These are phyloP conservation scores for Clonostachys sp. DNA, from an alignment of 2,329 filamentous ascomycete species.

Conservation along the genomic window DNA sequence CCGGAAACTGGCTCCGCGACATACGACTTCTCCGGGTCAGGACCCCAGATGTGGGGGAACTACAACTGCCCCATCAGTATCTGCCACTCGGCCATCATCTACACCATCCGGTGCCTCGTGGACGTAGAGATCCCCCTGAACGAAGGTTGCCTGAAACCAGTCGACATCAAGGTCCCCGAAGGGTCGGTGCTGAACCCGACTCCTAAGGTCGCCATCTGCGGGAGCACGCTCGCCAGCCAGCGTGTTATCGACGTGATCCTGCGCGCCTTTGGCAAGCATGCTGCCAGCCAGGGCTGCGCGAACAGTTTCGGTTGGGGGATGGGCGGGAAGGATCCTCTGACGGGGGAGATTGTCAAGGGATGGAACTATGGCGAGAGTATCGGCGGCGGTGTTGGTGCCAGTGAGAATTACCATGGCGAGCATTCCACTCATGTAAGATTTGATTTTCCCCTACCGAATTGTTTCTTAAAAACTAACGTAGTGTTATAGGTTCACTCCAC, in stretches of 20 bases:
- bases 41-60: constrained; percentile 24
- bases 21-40: constrained; percentile 29
- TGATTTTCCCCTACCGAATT: no score
- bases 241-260: constrained; percentile 24
- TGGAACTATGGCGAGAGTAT: constrained; percentile 24
- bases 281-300: constrained; percentile 17
- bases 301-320: constrained; percentile 25
- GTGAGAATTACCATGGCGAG: not conserved
- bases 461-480: constrained; percentile 14
- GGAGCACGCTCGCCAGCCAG: constrained; percentile 51
- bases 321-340: constrained; percentile 13
- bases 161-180: constrained; percentile 21
- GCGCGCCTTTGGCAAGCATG: constrained; percentile 14
- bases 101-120: constrained; percentile 27
- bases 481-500: constrained; percentile 21
- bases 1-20: constrained; percentile 44
- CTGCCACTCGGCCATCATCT: constrained; percentile 29
- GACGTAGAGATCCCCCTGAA: constrained; percentile 28
- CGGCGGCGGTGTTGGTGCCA: constrained; percentile 24
- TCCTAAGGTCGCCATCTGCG: constrained; percentile 29
- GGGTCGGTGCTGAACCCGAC: constrained; percentile 24
- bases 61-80: constrained; percentile 28
- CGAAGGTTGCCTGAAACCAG: constrained; percentile 27
- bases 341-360: constrained; percentile 8
- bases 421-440: no score